phyloP scores from a whole-genome alignment of 306 rosid species.

The Nissolia schottii region DNA sequence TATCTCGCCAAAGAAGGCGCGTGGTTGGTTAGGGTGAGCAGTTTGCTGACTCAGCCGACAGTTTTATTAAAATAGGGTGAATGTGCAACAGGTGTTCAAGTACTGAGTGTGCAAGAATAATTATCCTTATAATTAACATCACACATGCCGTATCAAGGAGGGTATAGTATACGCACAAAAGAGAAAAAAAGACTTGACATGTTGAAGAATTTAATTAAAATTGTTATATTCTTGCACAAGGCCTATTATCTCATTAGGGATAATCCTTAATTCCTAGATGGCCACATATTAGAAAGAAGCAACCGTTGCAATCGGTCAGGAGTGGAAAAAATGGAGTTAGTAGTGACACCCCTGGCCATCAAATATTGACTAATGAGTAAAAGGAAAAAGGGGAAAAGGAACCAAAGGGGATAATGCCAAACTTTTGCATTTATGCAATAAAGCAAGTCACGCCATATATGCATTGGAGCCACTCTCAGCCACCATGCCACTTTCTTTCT shows the following conservation, averaged over 20 bases:
- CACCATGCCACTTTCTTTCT: not conserved
- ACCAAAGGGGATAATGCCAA: conserved; percentile 27
- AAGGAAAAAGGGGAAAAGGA: not conserved
- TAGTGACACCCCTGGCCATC: too few species aligned
- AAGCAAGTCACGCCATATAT: conserved; percentile 17
- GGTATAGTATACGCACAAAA: not conserved
- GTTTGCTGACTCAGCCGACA: too few species aligned
- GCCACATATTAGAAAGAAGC: not conserved
- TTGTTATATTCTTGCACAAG: too few species aligned
- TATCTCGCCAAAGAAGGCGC: too few species aligned
- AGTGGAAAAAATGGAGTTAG: not conserved
- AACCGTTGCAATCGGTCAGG: conserved; percentile 2
- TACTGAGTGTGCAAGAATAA: too few species aligned
- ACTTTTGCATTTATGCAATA: conserved; percentile 32
- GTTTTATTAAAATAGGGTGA: too few species aligned
- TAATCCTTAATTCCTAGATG: too few species aligned
- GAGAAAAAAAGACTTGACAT: not conserved
- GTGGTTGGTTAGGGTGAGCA: too few species aligned
- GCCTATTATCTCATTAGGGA: too few species aligned
- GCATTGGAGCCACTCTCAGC: not conserved
- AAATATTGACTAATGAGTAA: not conserved
- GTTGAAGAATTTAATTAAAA: too few species aligned
- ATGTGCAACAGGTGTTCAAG: too few species aligned
- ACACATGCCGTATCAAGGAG: conserved; percentile 13
- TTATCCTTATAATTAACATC: not conserved